These are phyloP conservation scores for Calonectria honghensis DNA, from an alignment of 2,329 filamentous ascomycete species.

Conservation along the genomic window DNA sequence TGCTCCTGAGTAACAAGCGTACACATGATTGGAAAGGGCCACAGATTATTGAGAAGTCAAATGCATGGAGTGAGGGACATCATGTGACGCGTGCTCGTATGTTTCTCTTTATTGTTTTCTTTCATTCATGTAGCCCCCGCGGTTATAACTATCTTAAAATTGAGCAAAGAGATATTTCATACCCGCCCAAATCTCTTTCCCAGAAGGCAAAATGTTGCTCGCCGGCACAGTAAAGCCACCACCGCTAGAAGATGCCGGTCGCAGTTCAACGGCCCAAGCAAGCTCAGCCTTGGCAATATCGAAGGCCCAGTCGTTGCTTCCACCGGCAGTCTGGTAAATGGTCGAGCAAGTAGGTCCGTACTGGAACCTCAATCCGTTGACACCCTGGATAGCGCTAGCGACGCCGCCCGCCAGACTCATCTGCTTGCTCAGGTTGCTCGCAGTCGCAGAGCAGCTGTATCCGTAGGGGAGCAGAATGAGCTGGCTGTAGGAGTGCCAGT, in stretches of 20 bases:
- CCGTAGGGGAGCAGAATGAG: slow-evolving; percentile 12
- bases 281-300: slow-evolving; percentile 18
- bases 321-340: slow-evolving; percentile 16
- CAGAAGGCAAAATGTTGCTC: slow-evolving; percentile 17
- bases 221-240: slow-evolving; percentile 5
- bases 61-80: too few species aligned
- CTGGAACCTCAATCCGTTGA: slow-evolving; percentile 5
- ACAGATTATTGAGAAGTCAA: too few species aligned
- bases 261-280: slow-evolving; percentile 2
- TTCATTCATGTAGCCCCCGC: not conserved
- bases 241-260: not conserved
- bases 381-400: slow-evolving; percentile 8
- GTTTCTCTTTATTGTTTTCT: not conserved
- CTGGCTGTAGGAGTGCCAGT: slow-evolving; percentile 17
- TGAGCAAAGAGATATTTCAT: slow-evolving; percentile 1
- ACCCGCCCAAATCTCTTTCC: slow-evolving; percentile 8
- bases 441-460: slow-evolving; percentile 14
- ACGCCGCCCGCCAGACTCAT: slow-evolving; percentile 10
- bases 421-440: slow-evolving; percentile 10
- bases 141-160: not conserved
- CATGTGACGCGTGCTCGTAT: too few species aligned
- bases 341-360: slow-evolving; percentile 14
- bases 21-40: too few species aligned
- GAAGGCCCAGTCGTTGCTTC: slow-evolving; percentile 12
- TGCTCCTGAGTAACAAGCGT: too few species aligned